Percentiles rank a stretch among this genome's conserved stretches.
Evolutionary conservation across 2,329 filamentous ascomycete species (phyloP).

Genomic region (Colletotrichum lini): DNA sequence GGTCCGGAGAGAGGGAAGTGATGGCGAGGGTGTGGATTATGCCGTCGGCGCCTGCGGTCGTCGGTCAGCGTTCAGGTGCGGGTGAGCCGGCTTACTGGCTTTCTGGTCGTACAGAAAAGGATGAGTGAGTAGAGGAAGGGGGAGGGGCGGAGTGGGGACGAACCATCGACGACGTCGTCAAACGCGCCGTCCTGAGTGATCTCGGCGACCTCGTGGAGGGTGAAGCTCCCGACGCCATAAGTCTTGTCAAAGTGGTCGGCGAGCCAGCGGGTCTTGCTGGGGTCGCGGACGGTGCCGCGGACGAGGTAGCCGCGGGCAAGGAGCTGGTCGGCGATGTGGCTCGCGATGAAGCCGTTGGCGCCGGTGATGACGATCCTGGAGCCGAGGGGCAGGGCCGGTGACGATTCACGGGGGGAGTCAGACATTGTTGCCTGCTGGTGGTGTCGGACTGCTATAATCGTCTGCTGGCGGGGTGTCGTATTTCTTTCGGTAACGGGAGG

Average conservation of each 20-base stretch:
- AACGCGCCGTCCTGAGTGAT: slow-evolving; percentile 48
- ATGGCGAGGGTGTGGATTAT: too few species aligned
- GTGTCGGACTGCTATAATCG: not conserved
- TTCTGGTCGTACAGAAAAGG: too few species aligned
- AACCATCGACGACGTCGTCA: slow-evolving; percentile 48
- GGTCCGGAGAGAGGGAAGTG: too few species aligned
- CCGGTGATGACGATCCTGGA: slow-evolving; percentile 56
- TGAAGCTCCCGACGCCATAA: slow-evolving; percentile 52
- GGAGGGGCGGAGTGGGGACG: not conserved
- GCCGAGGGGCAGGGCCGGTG: not conserved
- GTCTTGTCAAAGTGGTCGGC: slow-evolving; percentile 48
- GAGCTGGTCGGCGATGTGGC: slow-evolving; percentile 54
- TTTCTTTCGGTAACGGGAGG: too few species aligned
- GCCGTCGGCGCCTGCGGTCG: too few species aligned
- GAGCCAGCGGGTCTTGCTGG: slow-evolving; percentile 49
- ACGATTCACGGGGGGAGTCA: not conserved
- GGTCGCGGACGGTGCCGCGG: slow-evolving; percentile 56
- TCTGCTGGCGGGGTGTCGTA: too few species aligned
- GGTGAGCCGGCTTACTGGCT: too few species aligned
- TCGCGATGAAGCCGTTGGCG: slow-evolving; percentile 59
- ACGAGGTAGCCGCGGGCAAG: slow-evolving; percentile 55
- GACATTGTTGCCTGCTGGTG: not conserved
- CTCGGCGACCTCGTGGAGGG: slow-evolving; percentile 52
- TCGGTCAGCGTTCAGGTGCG: too few species aligned
- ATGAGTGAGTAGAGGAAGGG: not conserved